Base-by-base conservation (phyloP, 768 basidiomycete genomes). In the Boletellus ananiceps region DNA sequence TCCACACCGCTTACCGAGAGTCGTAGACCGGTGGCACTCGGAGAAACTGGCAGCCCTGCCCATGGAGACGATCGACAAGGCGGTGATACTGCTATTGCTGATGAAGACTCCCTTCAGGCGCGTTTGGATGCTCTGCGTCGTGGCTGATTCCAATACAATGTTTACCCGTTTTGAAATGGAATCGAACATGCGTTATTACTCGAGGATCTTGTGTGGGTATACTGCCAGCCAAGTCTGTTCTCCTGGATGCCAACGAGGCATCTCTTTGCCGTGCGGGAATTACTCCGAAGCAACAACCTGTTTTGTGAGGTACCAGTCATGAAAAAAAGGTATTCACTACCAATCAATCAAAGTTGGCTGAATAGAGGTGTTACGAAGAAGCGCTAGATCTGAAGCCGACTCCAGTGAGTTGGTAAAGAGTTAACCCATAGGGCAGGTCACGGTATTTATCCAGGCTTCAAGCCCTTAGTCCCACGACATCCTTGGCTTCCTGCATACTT, bases 31-130 rank as follows among this genome's bases (percentile, higher is more conserved):
- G 88, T 99, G 8, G 93, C 93, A 3, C 67, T 97, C 19, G 95
- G 92, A 13, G 90, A 89, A 52, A 65, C 77, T 27, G 42, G 47
- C 8, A 59, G 58, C 5, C 59, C 44, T 51, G 48, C 71, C 13
- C 69, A 72, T 16, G 67, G 65, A 36, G 69, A 69, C 21, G 73
- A 72, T 16, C 71, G 69, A 21, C 65, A 57, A 36, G 67, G 67
- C 5, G 69, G 68, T 16, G 73, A 72, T 15, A 75, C 65, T 31
- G 73, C 69, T 32, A 62, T 72, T 55, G 76, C 84, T 1, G 95
- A 94, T 57, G 89, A 97, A 69, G 94, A 96, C 65, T 90, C 88
- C 34, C 75, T 99, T 46, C 96, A 98, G 70, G 92, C 93, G 15
- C 76, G 96, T 53, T 67, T 99, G 56, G 93, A 98, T 70, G 91